Evolutionary conservation across 257 asterid species (phyloP), one percentile per base, ranked within the genome.

Genomic region (Solanum stenotomum): DNA sequence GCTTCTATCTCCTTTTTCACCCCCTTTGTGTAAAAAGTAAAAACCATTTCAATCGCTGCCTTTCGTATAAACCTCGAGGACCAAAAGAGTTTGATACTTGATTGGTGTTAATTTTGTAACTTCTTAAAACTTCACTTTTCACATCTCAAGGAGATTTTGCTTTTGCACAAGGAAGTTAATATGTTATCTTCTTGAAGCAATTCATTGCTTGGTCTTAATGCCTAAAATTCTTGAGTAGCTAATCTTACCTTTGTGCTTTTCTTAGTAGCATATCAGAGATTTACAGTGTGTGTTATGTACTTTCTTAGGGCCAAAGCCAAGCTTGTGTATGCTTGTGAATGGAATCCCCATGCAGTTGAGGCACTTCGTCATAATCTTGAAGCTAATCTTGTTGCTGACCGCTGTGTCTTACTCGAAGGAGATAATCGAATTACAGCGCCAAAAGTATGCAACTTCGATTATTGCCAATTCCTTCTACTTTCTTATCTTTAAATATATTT

Each of bases 271-370:
- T 89, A 9, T 42, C 65, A 65, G 78, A 65, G 35, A 10, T 38
- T 63, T 67, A 86, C 31, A 70, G 2, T 29, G 27, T 70, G 5
- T 86, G 37, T 14, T 76, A 29, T 82, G 40, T 49, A 5, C 29
- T 29, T 85, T 61, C 72, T 83, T 93, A 97, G 99, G 94, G 96
- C 98, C 77, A 89, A 91, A 35, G 99, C 98, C 34, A 94, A 95
- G 91, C 85, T 92, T 91, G 97, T 97, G 74, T 97, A 97, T 90
- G 99, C 99, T 34, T 97, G 99, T 90, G 98, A 97, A 91, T 96
- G 99, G 99, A 95, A 97, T 88, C 98, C 97, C 85, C 93, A 93
- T 86, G 99, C 99, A 37, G 87, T 96, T 77, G 96, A 94, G 92
- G 99, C 99, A 88, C 98, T 97, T 76, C 95, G 76, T 33, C 97